Percentiles rank a stretch among this genome's conserved stretches.
Conservation (phyloP, 75 land plant species). For the Ceratopteris richardii region DNA sequence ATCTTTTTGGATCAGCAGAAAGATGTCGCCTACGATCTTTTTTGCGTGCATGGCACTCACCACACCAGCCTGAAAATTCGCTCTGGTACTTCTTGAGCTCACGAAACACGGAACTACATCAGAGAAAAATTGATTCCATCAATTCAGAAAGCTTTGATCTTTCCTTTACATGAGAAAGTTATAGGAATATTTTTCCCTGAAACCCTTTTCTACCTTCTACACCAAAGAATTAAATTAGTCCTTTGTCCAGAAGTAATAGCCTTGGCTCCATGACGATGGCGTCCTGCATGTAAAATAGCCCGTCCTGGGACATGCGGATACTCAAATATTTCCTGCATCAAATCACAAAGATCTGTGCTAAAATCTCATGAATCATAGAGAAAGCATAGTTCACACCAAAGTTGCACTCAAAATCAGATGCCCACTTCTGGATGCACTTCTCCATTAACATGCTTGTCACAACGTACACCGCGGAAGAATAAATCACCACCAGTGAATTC, state of each 20-base stretch:
- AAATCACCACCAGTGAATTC: constrained; percentile 90
- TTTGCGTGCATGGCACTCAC: constrained; percentile 73
- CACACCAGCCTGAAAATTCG: constrained; percentile 94
- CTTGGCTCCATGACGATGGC: constrained; percentile 96
- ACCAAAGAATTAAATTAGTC: constrained; percentile 85
- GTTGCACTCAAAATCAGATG: not conserved
- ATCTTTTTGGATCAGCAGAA: constrained; percentile 16
- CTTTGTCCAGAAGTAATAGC: constrained; percentile 75
- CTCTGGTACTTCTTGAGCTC: constrained; percentile 88
- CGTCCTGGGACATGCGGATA: constrained; percentile 89
- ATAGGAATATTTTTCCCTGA: not conserved
- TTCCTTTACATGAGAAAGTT: too few relatives aligned
- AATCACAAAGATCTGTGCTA: not conserved
- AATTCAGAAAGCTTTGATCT: not conserved
- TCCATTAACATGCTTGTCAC: constrained; percentile 93
- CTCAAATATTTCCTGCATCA: constrained; percentile 62
- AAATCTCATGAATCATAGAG: not conserved
- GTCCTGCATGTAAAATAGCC: constrained; percentile 89
- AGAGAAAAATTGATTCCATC: constrained; percentile 4
- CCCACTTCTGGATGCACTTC: constrained; percentile 72
- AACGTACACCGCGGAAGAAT: constrained; percentile 94
- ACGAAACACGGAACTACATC: constrained; percentile 68
- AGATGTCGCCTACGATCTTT: constrained; percentile 55
- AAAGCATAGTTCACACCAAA: not conserved
- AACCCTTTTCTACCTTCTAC: constrained; percentile 56